Conservation (phyloP, 2,329 filamentous ascomycete species). For the Claviceps arundinis region DNA sequence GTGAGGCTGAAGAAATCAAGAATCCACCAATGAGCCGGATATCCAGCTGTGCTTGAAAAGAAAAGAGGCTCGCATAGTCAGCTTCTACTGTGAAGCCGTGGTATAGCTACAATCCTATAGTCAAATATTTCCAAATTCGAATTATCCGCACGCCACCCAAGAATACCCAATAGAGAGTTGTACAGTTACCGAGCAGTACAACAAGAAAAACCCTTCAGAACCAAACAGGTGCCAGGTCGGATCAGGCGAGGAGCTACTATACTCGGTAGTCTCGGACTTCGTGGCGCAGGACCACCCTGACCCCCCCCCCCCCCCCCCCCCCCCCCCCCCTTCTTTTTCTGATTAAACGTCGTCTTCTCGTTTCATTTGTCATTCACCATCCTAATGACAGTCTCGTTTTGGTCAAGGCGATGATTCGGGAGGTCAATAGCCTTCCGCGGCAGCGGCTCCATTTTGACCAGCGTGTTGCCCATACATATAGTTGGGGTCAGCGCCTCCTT, state of each 20-base stretch:
- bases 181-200: constrained; percentile 2
- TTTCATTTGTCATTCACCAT: constrained; percentile 1
- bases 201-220: background rate
- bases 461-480: constrained; percentile 43
- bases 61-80: background rate
- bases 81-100: background rate
- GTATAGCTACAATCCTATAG: background rate
- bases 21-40: constrained; percentile 50
- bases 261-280: background rate
- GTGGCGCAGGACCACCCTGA: background rate
- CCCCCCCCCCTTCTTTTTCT: background rate
- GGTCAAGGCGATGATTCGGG: background rate
- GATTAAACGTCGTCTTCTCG: background rate
- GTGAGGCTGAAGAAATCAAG: constrained; percentile 38
- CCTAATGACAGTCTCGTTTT: background rate
- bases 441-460: constrained; percentile 44
- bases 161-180: constrained; percentile 3
- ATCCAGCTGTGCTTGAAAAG: background rate
- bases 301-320: too few species aligned
- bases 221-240: background rate
- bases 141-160: constrained; percentile 1
- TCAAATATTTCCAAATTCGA: background rate
- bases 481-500: constrained; percentile 26
- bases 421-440: constrained; percentile 36
- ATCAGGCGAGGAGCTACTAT: background rate